Evolutionary conservation across 192 early-diverging fungal genomes (phyloP).

Genomic region (Backusella tarrabulga): DNA sequence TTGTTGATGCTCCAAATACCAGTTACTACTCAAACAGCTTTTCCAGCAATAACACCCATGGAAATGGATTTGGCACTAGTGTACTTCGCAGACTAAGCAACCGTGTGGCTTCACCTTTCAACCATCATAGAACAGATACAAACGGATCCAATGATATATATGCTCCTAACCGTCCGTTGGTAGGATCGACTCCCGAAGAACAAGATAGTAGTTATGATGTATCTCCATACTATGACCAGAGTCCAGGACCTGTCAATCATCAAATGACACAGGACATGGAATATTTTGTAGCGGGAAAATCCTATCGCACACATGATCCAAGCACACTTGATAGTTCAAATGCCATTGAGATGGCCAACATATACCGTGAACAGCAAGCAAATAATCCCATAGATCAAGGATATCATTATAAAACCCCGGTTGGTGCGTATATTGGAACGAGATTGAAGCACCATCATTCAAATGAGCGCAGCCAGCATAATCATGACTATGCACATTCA

Average conservation of each 20-base stretch:
- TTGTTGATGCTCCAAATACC: neutral
- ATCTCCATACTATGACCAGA: neutral
- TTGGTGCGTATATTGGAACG: neutral
- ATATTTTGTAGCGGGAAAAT: slow-evolving; percentile 10
- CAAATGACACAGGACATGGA: neutral
- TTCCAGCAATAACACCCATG: neutral
- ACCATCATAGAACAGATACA: neutral
- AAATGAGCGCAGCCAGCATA: neutral
- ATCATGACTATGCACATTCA: slow-evolving; percentile 7
- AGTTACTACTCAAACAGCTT: neutral
- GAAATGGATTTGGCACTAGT: neutral
- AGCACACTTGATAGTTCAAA: neutral
- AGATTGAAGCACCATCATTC: neutral
- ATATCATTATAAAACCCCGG: neutral
- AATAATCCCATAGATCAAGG: neutral
- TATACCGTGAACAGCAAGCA: neutral
- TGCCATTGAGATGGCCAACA: slow-evolving; percentile 12
- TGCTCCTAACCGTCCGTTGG: neutral
- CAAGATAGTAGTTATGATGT: neutral
- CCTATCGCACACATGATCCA: slow-evolving; percentile 6
- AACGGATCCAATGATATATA: neutral
- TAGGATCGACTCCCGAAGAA: neutral
- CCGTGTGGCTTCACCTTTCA: neutral
- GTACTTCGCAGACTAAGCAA: neutral
- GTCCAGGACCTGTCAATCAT: neutral